Evolutionary conservation across 345 rosid genomes (phyloP).

Genomic region (Cochlearia excelsa): DNA sequence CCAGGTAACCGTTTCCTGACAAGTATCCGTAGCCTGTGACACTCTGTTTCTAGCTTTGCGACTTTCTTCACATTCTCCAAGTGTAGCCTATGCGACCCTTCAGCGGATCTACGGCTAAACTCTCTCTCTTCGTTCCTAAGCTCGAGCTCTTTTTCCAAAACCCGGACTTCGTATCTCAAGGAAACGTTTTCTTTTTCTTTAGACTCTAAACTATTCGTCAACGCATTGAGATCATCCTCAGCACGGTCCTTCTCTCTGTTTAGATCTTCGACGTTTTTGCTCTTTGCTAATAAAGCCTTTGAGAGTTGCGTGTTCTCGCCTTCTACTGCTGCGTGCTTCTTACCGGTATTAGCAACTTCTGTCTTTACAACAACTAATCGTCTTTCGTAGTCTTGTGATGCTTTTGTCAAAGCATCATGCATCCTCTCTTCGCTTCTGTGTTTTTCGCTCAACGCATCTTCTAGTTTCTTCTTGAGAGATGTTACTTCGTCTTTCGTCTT

Average conservation of each 20-base stretch:
- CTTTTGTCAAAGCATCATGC: constrained; percentile 71
- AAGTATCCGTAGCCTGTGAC: constrained; percentile 74
- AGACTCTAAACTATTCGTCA: constrained; percentile 59
- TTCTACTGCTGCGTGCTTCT: constrained; percentile 53
- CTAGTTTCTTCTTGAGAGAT: constrained; percentile 54
- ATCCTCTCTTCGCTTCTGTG: constrained; percentile 56
- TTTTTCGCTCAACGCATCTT: constrained; percentile 57
- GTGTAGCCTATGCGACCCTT: constrained; percentile 75
- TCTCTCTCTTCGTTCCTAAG: constrained; percentile 90
- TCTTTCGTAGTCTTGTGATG: constrained; percentile 56
- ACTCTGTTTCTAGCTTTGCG: constrained; percentile 84
- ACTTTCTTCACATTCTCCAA: constrained; percentile 78
- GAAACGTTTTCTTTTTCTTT: constrained; percentile 70
- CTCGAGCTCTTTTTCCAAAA: constrained; percentile 90
- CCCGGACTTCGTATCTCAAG: constrained; percentile 70
- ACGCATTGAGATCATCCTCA: constrained; percentile 51
- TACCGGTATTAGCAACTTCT: constrained; percentile 45
- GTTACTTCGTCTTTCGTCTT: constrained; percentile 56
- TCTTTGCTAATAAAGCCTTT: constrained; percentile 61
- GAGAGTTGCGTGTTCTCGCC: constrained; percentile 56
- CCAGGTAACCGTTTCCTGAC: constrained; percentile 86
- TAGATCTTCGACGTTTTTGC: constrained; percentile 52
- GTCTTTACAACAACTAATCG: constrained; percentile 45
- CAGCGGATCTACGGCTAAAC: constrained; percentile 63
- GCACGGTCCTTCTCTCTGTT: constrained; percentile 53